Evolutionary conservation across 495 filamentous ascomycete species (phyloP), one percentile per base, ranked within the genome.

Genomic region (Glonium stellatum): DNA sequence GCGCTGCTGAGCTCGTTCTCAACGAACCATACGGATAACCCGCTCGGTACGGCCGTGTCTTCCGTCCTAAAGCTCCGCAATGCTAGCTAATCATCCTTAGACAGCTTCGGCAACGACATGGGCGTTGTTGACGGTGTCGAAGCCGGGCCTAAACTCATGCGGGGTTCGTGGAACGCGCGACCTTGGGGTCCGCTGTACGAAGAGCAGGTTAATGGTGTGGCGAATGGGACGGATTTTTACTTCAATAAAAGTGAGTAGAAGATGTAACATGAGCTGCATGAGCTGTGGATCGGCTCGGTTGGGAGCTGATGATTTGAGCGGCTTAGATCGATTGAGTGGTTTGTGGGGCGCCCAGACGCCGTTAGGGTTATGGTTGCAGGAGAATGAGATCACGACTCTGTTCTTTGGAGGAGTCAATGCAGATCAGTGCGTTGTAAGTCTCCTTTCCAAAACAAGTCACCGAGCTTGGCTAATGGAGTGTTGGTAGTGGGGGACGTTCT

Each of bases 391-490:
- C 57, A 73, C 62, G 9, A 82, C 79, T 4, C 67, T 83, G n/a
- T 63, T 84, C 6, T 83, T 83, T 60, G 69, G 77, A 0, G 81
- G 81, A 1, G 80, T 82, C 5, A 84, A 84, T 64, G 81, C 80
- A 1, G 81, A 84, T 65, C 82, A 83, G 60, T 84, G 81, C 61
- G 81, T 84, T 9, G 50, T 70, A 50, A 37, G 71, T 70, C 11
- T 52, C 71, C 22, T 68, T 69, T 39, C 69, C 70, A 31, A 60
- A 62, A 66, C 0, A 19, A 4, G 49, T 52, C 19, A 6, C n/a
- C 3, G 18, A 19, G 8, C 12, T 11, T 12, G 22, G 4, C 56
- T 58, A 22, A 58, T 4, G 18, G 15, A 22, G 21, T 22, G 8
- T 15, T 2, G 27, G 42, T 58, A 58, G 57, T 70, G 66, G 64